Base-by-base conservation (phyloP, 2,329 filamentous ascomycete genomes). In the Scedosporium boydii region DNA sequence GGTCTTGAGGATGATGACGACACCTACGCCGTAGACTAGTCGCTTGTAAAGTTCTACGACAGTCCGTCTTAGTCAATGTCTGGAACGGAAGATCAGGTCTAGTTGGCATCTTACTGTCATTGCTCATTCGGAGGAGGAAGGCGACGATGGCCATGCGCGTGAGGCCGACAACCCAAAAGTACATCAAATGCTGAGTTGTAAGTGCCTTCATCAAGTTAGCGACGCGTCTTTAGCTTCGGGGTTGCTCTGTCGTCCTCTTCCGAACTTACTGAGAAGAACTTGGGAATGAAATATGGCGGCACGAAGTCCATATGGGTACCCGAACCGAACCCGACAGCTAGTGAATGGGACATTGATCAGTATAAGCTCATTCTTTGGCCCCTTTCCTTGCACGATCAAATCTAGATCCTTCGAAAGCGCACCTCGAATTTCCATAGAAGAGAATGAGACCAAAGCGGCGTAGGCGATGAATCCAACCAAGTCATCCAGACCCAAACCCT, bases 111-210 rank as follows among this genome's bases (percentile, higher is more conserved):
- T 66, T 67, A 75, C 74, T 70, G 18, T 74, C 71, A 65, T 69
- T 71, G 57, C 65, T 66, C 14, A 76, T 67, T n/a, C 73, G 70
- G 9, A 70, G 69, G 12, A 75, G 64, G 62, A 76, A 74, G 6
- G 71, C 69, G 7, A 72, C 67, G 38, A 76, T 72, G 2, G 73
- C 68, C 16, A 75, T 60, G 55, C 73, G 67, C 26, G 75, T 69
- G 3, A 72, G 63, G 16, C 71, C 72, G 1, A 72, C 68, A 2
- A 65, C 67, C 63, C 71, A 67, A 61, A 76, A 71, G 64, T 72
- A 71, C 29, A 73, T 29, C 14, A 71, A 42, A 34, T 58, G 48
- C 16, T 61, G 59, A 16, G 59, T 61, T 21, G 48, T 61, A 23
- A 61, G 27, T 9, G 59, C 46, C 59, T 61, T 16, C 18, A 26